Percentiles rank a stretch among this genome's conserved stretches.
phyloP scores from a whole-genome alignment of 441 rosid genomes.

The Dalechampia spathulata region DNA sequence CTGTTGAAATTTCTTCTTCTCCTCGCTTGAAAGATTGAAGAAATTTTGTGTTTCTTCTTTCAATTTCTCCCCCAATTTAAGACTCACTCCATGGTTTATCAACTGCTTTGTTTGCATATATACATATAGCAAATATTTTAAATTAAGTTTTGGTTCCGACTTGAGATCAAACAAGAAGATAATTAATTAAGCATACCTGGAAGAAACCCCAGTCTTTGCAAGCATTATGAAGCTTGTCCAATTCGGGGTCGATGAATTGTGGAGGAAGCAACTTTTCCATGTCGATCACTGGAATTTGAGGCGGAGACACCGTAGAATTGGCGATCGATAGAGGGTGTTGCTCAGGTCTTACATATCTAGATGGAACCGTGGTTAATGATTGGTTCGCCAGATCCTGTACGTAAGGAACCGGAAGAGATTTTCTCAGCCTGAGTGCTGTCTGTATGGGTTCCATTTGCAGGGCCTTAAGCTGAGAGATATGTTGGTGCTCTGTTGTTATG shows the following conservation, averaged over 20 bases:
- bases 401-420: conserved; percentile 9
- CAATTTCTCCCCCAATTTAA: conserved; percentile 12
- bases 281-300: conserved; percentile 13
- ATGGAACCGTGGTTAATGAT: conserved; percentile 12
- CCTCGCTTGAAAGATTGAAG: conserved; percentile 25
- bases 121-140: no score
- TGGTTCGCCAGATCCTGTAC: conserved; percentile 23
- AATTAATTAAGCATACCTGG: background rate
- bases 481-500: no score
- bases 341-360: conserved; percentile 17
- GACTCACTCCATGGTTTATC: conserved; percentile 27
- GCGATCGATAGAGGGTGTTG: conserved; percentile 12
- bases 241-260: conserved; percentile 1
- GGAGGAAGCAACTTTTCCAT: background rate
- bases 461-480: no score
- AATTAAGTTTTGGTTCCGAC: no score
- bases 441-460: no score
- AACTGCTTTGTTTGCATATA: conserved; percentile 15
- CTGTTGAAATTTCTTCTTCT: conserved; percentile 21
- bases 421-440: no score
- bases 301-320: background rate
- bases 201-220: conserved; percentile 18
- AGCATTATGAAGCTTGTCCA: conserved; percentile 2
- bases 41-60: conserved; percentile 17
- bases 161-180: no score